Conservation (phyloP, 2,329 filamentous ascomycete species). For the Phialocephala subalpina region DNA sequence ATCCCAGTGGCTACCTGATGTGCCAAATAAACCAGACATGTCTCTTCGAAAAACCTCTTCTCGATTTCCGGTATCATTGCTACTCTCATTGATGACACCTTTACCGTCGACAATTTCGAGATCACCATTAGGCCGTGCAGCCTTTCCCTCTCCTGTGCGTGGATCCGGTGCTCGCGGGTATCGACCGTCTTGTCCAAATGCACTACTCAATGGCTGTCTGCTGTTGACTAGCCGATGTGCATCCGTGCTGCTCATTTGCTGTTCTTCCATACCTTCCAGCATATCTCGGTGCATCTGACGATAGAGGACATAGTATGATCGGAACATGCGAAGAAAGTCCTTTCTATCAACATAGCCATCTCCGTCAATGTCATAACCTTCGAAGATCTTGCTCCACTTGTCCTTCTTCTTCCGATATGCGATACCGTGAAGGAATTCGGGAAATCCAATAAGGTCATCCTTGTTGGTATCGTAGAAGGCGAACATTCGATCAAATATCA, state of each 20-base stretch:
- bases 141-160: slow-evolving; percentile 71
- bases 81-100: slow-evolving; percentile 66
- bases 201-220: slow-evolving; percentile 77
- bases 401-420: slow-evolving; percentile 74
- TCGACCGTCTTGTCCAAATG: slow-evolving; percentile 76
- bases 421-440: slow-evolving; percentile 88
- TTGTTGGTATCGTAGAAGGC: slow-evolving; percentile 93
- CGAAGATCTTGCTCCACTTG: slow-evolving; percentile 78
- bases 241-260: slow-evolving; percentile 77
- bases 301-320: slow-evolving; percentile 90
- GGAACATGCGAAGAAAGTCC: slow-evolving; percentile 91
- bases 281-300: slow-evolving; percentile 90
- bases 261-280: slow-evolving; percentile 78
- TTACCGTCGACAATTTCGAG: slow-evolving; percentile 68
- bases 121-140: slow-evolving; percentile 67
- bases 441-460: slow-evolving; percentile 89
- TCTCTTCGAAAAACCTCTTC: slow-evolving; percentile 62
- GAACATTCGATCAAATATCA: slow-evolving; percentile 97
- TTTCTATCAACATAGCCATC: slow-evolving; percentile 87
- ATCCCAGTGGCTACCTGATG: slow-evolving; percentile 31
- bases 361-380: slow-evolving; percentile 88
- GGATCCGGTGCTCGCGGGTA: slow-evolving; percentile 69
- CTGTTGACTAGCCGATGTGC: slow-evolving; percentile 79
- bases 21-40: slow-evolving; percentile 53
- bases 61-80: slow-evolving; percentile 66